Evolutionary conservation across 352 stramenopile species (phyloP).

Genomic region (Aphanomyces euteiches): DNA sequence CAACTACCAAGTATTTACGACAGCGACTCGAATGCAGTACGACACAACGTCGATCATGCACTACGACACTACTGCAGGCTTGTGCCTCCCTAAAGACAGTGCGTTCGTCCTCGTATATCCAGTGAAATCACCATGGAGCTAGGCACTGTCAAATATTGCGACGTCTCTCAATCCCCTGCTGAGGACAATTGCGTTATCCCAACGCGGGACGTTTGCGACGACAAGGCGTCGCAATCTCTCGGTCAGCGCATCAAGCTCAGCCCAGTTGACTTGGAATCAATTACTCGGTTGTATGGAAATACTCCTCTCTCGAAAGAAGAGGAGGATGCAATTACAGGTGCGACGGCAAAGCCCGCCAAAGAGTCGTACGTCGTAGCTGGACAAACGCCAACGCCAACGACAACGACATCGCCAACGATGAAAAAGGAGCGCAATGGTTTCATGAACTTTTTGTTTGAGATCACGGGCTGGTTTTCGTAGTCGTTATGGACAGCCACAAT

Average conservation of each 20-base stretch:
- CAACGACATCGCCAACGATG: background rate
- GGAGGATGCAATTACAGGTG: background rate
- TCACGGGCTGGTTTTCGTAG: too few species aligned
- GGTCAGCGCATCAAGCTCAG: slow-evolving; percentile 21
- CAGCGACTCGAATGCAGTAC: slow-evolving; percentile 36
- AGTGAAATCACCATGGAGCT: background rate
- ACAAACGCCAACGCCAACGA: background rate
- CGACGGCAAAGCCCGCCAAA: background rate
- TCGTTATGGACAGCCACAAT: too few species aligned
- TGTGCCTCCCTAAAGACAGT: slow-evolving; percentile 39
- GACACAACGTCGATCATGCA: slow-evolving; percentile 47
- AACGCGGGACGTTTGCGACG: slow-evolving; percentile 7
- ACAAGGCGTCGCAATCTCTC: slow-evolving; percentile 5
- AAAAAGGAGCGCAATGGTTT: background rate
- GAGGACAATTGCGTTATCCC: slow-evolving; percentile 17
- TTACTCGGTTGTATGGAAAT: slow-evolving; percentile 6
- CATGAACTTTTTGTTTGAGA: too few species aligned
- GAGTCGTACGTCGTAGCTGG: background rate
- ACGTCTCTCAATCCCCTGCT: slow-evolving; percentile 3
- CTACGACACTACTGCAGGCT: slow-evolving; percentile 41
- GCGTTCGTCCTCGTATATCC: background rate
- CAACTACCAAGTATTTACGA: slow-evolving; percentile 47
- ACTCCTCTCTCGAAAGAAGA: background rate
- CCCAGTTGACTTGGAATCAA: slow-evolving; percentile 13
- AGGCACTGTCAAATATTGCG: slow-evolving; percentile 18